phyloP scores from a whole-genome alignment of 768 basidiomycete species.

The Mycena capillaripes region DNA sequence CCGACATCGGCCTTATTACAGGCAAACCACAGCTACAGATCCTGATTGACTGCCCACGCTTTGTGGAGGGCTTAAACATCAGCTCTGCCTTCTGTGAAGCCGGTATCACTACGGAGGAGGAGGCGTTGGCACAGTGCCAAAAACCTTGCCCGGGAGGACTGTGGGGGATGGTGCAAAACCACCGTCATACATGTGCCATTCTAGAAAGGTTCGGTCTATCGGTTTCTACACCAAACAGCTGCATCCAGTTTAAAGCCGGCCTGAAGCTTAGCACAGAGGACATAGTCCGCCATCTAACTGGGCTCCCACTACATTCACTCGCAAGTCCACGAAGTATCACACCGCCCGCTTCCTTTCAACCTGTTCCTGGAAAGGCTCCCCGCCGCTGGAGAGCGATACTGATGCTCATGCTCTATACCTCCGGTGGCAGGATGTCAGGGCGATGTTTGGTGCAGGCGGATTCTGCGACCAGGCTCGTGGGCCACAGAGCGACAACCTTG shows the following conservation, averaged over 20 bases:
- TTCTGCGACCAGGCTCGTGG: not conserved
- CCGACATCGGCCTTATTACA: not conserved
- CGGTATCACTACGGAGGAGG: not conserved
- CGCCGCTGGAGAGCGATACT: not conserved
- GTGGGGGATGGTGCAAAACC: not conserved
- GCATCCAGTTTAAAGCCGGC: not conserved
- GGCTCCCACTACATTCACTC: not conserved
- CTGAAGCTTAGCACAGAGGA: not conserved
- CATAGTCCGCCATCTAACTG: not conserved
- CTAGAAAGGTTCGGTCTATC: not conserved
- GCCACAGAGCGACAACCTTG: not conserved
- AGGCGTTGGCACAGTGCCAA: not conserved
- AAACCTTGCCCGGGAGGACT: not conserved
- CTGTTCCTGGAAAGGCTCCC: not conserved
- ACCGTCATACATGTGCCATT: not conserved
- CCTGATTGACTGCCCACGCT: not conserved
- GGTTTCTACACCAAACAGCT: not conserved
- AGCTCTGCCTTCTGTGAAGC: not conserved
- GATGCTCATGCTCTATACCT: not conserved
- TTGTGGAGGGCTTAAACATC: not conserved
- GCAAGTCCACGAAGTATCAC: not conserved
- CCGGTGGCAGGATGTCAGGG: not conserved
- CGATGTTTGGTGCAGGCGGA: not conserved
- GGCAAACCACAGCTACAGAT: not conserved
- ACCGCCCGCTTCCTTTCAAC: not conserved